These are phyloP conservation scores for Solanum habrochaites DNA, from an alignment of 257 asterid species.

Conservation along the genomic window DNA sequence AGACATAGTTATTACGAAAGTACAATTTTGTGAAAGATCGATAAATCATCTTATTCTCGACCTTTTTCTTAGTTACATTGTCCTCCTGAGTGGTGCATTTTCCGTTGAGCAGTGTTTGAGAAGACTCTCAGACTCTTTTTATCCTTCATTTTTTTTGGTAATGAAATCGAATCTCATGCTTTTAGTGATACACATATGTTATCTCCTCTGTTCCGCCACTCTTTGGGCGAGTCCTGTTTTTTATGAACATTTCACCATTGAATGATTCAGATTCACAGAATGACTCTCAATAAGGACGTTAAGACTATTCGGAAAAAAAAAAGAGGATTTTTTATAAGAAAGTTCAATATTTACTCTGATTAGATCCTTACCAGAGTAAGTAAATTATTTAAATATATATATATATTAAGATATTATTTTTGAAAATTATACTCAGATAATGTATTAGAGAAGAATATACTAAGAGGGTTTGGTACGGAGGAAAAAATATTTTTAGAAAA, in stretches of 20 bases:
- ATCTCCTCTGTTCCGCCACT: background rate
- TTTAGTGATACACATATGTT: background rate
- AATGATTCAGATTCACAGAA: too few species aligned
- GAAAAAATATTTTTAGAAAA: too few species aligned
- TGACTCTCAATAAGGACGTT: background rate
- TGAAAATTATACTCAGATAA: background rate
- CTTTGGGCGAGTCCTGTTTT: too few species aligned
- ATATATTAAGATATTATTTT: background rate
- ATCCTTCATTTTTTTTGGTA: background rate
- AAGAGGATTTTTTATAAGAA: too few species aligned
- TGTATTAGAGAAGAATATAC: too few species aligned
- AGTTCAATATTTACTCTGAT: too few species aligned
- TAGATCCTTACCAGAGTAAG: background rate
- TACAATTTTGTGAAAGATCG: conserved; percentile 20
- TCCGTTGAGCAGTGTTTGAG: background rate
- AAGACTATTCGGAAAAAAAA: background rate
- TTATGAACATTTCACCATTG: too few species aligned
- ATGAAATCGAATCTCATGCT: background rate
- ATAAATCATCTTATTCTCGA: background rate
- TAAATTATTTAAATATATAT: rapidly evolving
- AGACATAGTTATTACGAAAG: background rate
- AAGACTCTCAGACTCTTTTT: background rate
- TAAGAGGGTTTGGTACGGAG: too few species aligned
- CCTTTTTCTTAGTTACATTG: background rate
- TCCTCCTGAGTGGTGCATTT: background rate